Evolutionary conservation across 2,329 filamentous ascomycete species (phyloP).

Genomic region (Emergomyces pasteurianus): DNA sequence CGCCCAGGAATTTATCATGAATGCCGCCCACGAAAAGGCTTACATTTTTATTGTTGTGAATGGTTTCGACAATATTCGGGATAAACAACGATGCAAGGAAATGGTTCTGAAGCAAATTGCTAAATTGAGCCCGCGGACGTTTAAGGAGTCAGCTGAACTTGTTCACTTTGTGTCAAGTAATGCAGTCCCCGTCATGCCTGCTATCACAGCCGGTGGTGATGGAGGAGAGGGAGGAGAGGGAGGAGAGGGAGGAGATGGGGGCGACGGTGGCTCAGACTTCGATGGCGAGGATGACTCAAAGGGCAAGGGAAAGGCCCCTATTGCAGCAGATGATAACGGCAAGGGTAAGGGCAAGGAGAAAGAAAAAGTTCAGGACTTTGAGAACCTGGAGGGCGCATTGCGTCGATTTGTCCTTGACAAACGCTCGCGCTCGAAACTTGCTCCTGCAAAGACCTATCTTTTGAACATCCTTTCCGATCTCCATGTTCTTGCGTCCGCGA

Average conservation of each 20-base stretch:
- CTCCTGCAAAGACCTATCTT: conserved; percentile 89
- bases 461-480: conserved; percentile 87
- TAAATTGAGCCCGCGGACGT: conserved; percentile 78
- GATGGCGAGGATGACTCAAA: conserved; percentile 30
- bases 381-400: conserved; percentile 75
- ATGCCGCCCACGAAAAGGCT: conserved; percentile 89
- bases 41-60: conserved; percentile 99
- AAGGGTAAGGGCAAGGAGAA: conserved; percentile 65
- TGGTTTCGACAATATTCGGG: conserved; percentile 84
- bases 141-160: conserved; percentile 82
- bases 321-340: conserved; percentile 44
- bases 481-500: conserved; percentile 69
- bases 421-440: conserved; percentile 85
- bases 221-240: conserved; percentile 37
- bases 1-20: conserved; percentile 95
- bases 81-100: conserved; percentile 82
- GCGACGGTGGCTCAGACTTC: conserved; percentile 42
- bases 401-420: conserved; percentile 93
- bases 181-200: conserved; percentile 64
- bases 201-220: conserved; percentile 37
- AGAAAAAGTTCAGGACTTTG: conserved; percentile 79
- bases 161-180: conserved; percentile 98
- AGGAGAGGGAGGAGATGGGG: conserved; percentile 44
- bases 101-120: conserved; percentile 85
- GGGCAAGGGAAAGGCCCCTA: conserved; percentile 24